phyloP scores from a whole-genome alignment of 306 rosid species.

The Abrus pulchellus region DNA sequence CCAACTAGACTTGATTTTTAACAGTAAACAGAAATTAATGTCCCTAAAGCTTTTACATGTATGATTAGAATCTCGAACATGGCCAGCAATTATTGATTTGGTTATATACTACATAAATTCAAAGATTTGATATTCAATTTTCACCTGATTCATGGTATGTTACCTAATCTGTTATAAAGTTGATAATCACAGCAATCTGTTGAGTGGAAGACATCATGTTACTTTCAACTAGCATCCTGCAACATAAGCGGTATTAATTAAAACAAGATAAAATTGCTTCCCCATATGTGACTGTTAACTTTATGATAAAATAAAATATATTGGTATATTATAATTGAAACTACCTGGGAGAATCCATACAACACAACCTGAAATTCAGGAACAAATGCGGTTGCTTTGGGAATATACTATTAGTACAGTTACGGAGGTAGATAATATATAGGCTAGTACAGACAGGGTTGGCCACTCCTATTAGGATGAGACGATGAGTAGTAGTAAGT shows the following conservation, averaged over 20 bases:
- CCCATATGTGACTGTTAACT: not conserved
- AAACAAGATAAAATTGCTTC: conserved; percentile 31
- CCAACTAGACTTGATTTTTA: conserved; percentile 10
- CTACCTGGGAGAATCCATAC: conserved; percentile 38
- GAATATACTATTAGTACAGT: conserved; percentile 5
- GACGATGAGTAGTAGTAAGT: conserved; percentile 36
- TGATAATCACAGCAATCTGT: conserved; percentile 22
- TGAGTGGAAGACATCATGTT: conserved; percentile 19
- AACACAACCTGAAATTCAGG: conserved; percentile 47
- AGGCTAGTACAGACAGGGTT: conserved; percentile 55
- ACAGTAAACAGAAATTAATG: not conserved
- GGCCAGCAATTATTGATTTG: not conserved
- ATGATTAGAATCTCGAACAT: conserved; percentile 7
- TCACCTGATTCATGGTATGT: not conserved
- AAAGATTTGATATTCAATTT: not conserved
- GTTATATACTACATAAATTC: not conserved
- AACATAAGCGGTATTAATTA: conserved; percentile 13
- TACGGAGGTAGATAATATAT: conserved; percentile 42
- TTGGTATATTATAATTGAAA: conserved; percentile 6
- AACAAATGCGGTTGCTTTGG: conserved; percentile 38
- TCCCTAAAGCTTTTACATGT: conserved; percentile 5
- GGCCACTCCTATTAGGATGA: conserved; percentile 51
- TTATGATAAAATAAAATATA: conserved; percentile 20
- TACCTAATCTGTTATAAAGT: conserved; percentile 7
- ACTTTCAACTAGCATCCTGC: conserved; percentile 16